These are phyloP conservation scores for Botrytis hyacinthi DNA, from an alignment of 2,329 filamentous ascomycete species.

Conservation along the genomic window DNA sequence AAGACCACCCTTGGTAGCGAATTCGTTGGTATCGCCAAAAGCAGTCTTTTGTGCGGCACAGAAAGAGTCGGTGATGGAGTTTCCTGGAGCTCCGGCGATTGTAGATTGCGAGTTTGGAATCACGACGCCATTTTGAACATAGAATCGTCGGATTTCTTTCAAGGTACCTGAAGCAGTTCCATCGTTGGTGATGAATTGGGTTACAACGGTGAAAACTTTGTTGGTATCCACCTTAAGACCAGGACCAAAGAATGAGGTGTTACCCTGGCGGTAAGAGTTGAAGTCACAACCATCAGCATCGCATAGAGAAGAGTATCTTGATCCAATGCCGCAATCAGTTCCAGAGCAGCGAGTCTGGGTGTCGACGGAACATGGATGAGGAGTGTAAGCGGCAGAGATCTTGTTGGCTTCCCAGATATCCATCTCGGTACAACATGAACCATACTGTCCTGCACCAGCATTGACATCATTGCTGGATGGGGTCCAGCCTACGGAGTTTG, in stretches of 20 bases:
- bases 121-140: constrained; percentile 54
- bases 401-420: constrained; percentile 66
- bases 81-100: constrained; percentile 48
- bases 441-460: constrained; percentile 52
- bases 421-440: constrained; percentile 67
- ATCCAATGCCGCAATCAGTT: constrained; percentile 46
- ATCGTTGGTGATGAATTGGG: constrained; percentile 56
- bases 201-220: constrained; percentile 55
- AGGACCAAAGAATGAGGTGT: constrained; percentile 54
- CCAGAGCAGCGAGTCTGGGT: constrained; percentile 46
- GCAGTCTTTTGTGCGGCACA: constrained; percentile 55
- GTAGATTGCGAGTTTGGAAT: constrained; percentile 50
- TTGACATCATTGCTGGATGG: constrained; percentile 50
- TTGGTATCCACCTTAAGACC: constrained; percentile 52
- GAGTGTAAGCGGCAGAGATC: constrained; percentile 56
- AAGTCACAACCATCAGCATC: constrained; percentile 63
- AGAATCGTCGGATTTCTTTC: constrained; percentile 54
- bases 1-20: constrained; percentile 55
- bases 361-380: constrained; percentile 53
- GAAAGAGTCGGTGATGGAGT: constrained; percentile 56
- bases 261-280: constrained; percentile 59
- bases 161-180: constrained; percentile 51
- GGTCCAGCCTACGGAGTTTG: constrained; percentile 54
- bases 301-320: constrained; percentile 54
- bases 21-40: constrained; percentile 55